phyloP scores from a whole-genome alignment of 2,329 filamentous ascomycete genomes.

The Talaromyces islandicus region DNA sequence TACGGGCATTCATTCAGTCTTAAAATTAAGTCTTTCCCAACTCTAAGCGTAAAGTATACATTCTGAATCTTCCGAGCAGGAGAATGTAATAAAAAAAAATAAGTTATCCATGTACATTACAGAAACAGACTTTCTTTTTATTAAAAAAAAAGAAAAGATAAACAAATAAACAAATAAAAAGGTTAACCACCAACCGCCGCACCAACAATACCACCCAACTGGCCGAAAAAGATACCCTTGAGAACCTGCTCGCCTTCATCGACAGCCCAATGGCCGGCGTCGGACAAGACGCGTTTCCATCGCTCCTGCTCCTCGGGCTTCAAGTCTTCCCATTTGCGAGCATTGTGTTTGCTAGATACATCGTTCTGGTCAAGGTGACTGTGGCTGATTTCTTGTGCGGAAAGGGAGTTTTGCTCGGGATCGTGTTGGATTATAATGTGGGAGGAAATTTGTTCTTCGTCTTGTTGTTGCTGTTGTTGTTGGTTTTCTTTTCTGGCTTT shows the following conservation, averaged over 20 bases:
- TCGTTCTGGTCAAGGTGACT: neutral
- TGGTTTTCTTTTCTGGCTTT: conserved; percentile 13
- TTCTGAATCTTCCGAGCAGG: neutral
- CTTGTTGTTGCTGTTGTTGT: no score
- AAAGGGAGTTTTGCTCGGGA: conserved; percentile 1
- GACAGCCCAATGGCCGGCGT: conserved; percentile 73
- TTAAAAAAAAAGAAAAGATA: neutral
- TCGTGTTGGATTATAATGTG: conserved; percentile 20
- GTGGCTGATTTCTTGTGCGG: neutral
- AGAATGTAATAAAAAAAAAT: neutral
- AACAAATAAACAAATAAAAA: neutral
- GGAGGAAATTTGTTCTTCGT: conserved; percentile 11
- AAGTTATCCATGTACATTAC: neutral
- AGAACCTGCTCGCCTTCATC: conserved; percentile 71
- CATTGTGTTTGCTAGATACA: conserved; percentile 11
- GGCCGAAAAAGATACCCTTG: conserved; percentile 69
- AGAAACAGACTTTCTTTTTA: neutral
- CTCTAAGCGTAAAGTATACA: neutral
- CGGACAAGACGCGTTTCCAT: conserved; percentile 64
- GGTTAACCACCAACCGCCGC: conserved; percentile 2
- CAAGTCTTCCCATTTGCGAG: conserved; percentile 63
- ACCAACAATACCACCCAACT: conserved; percentile 60
- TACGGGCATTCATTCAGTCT: conserved; percentile 1
- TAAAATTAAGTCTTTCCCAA: neutral
- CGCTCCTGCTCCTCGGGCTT: conserved; percentile 53